phyloP scores from a whole-genome alignment of 2,329 filamentous ascomycete genomes.

The Lachnellula hyalina region DNA sequence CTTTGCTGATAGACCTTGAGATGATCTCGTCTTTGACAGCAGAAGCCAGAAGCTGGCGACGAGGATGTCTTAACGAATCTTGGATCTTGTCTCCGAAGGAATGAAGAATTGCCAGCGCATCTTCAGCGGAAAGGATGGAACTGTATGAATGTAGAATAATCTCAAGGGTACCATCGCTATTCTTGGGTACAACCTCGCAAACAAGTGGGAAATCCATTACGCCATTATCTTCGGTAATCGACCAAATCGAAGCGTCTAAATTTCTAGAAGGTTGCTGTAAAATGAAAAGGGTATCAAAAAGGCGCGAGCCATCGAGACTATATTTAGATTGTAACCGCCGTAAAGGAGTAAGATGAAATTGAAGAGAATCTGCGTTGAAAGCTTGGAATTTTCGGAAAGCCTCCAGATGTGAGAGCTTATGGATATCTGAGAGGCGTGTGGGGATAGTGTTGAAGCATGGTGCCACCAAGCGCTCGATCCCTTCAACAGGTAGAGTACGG shows the following conservation, averaged over 20 bases:
- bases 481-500: slow-evolving; percentile 59
- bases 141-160: slow-evolving; percentile 60
- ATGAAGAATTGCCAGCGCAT: slow-evolving; percentile 17
- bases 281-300: slow-evolving; percentile 80
- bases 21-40: slow-evolving; percentile 19
- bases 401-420: slow-evolving; percentile 37
- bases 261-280: slow-evolving; percentile 62
- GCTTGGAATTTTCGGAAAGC: slow-evolving; percentile 28
- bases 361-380: slow-evolving; percentile 55
- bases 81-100: slow-evolving; percentile 22
- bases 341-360: slow-evolving; percentile 70
- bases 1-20: not conserved
- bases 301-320: slow-evolving; percentile 40
- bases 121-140: slow-evolving; percentile 31
- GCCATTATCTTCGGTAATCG: slow-evolving; percentile 50
- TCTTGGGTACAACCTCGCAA: slow-evolving; percentile 63
- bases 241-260: slow-evolving; percentile 53
- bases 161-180: slow-evolving; percentile 45
- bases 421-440: slow-evolving; percentile 56
- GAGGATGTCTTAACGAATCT: slow-evolving; percentile 24
- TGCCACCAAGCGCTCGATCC: slow-evolving; percentile 68
- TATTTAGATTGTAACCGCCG: slow-evolving; percentile 60
- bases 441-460: slow-evolving; percentile 92
- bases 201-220: slow-evolving; percentile 74
- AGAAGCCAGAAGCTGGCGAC: slow-evolving; percentile 24